Percentiles rank a stretch among this genome's conserved stretches.
Conservation (phyloP, 352 stramenopile species). For the Globisporangium ultimum region DNA sequence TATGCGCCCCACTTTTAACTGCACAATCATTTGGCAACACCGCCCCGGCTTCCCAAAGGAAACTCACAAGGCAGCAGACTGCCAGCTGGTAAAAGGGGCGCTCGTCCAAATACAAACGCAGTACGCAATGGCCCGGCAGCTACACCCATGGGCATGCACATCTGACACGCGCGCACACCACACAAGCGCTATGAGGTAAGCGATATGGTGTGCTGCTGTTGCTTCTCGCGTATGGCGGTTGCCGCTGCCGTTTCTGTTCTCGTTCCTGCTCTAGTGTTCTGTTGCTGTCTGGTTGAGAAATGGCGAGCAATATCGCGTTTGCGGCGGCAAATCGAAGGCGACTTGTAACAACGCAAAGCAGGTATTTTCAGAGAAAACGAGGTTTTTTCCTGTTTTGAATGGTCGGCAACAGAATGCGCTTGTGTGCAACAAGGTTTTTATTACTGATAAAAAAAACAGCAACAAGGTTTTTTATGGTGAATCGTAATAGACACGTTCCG, state of each 20-base stretch:
- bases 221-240: too few species aligned
- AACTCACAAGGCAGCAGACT: constrained; percentile 25
- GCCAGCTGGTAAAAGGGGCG: constrained; percentile 73
- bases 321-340: too few species aligned
- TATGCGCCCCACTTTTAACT: constrained; percentile 83
- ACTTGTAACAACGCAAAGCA: background rate
- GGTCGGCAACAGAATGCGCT: background rate
- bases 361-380: background rate
- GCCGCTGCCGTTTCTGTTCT: too few species aligned
- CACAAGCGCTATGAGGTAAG: too few species aligned
- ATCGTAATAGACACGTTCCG: background rate
- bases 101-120: background rate
- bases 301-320: too few species aligned
- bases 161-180: too few species aligned
- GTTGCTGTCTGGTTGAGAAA: too few species aligned
- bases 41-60: constrained; percentile 9
- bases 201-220: too few species aligned
- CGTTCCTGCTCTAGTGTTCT: too few species aligned
- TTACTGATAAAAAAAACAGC: background rate
- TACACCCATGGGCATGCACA: background rate
- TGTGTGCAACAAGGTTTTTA: background rate
- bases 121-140: background rate
- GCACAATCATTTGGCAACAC: constrained; percentile 29
- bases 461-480: background rate
- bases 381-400: background rate